These are phyloP conservation scores for Lunularia cruciata DNA, from an alignment of 225 moss, liverwort and hornwort species.

Conservation along the genomic window DNA sequence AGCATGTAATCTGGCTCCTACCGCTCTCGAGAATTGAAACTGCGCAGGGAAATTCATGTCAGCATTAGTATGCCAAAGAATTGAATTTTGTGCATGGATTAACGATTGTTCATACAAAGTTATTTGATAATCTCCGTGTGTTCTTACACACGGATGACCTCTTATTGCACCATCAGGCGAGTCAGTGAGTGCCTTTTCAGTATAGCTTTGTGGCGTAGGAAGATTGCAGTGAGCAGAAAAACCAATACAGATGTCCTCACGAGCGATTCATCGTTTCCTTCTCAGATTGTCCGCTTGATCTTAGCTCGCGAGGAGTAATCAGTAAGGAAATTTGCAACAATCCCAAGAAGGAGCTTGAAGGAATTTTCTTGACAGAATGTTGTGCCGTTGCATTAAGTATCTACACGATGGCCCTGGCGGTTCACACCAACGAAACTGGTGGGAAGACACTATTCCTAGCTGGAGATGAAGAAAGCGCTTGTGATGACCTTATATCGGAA, in stretches of 20 bases:
- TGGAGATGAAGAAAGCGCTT: neutral
- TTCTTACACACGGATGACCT: too few species aligned
- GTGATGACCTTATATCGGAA: neutral
- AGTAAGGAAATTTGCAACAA: neutral
- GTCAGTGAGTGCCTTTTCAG: neutral
- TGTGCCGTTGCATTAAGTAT: neutral
- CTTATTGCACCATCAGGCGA: neutral
- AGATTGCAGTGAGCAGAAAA: neutral
- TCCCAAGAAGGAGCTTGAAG: neutral
- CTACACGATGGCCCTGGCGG: constrained; percentile 9
- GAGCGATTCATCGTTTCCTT: too few species aligned
- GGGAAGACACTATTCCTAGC: constrained; percentile 5
- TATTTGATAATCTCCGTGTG: neutral
- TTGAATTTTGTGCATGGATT: neutral
- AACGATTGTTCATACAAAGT: neutral
- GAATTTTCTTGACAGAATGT: too few species aligned
- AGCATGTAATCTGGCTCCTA: neutral
- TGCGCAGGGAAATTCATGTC: neutral
- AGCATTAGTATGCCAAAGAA: neutral
- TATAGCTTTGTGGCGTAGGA: too few species aligned
- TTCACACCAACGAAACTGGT: neutral
- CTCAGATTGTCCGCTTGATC: neutral
- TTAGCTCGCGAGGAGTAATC: neutral
- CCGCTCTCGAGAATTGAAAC: neutral
- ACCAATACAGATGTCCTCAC: neutral